phyloP scores from a whole-genome alignment of 305 asterid species.

The Fraxinus albicans region DNA sequence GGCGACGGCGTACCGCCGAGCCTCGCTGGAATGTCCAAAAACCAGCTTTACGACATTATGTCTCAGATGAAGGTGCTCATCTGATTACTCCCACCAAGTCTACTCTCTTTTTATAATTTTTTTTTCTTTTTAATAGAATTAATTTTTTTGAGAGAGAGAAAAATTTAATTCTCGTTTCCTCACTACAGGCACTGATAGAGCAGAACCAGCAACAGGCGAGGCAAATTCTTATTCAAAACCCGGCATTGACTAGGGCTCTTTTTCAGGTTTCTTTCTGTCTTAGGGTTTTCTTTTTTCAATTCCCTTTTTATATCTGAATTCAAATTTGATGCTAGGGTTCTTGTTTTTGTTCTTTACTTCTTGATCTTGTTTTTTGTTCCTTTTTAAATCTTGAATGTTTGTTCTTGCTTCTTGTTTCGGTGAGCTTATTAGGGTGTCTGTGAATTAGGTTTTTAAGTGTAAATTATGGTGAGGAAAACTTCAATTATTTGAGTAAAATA shows the following conservation, averaged over 20 bases:
- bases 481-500: background rate
- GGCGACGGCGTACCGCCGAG: slow-evolving; percentile 65
- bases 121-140: background rate
- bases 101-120: slow-evolving; percentile 4
- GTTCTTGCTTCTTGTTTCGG: background rate
- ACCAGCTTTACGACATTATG: slow-evolving; percentile 85
- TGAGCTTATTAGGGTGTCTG: background rate
- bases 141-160: background rate
- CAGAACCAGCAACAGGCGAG: slow-evolving; percentile 91
- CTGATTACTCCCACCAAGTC: background rate
- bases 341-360: background rate
- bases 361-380: background rate
- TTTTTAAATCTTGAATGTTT: background rate
- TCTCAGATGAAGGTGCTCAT: slow-evolving; percentile 78
- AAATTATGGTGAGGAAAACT: background rate
- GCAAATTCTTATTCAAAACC: slow-evolving; percentile 84
- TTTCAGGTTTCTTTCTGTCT: slow-evolving; percentile 60
- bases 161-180: slow-evolving; percentile 15
- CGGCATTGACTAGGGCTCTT: slow-evolving; percentile 77
- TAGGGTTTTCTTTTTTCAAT: slow-evolving; percentile 16
- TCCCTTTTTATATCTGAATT: background rate
- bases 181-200: slow-evolving; percentile 67
- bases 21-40: slow-evolving; percentile 87
- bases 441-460: slow-evolving; percentile 19
- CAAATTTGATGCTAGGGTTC: background rate